Percentiles rank a stretch among this genome's conserved stretches.
phyloP scores from a whole-genome alignment of 768 basidiomycete genomes.

The Mycena latifolia region DNA sequence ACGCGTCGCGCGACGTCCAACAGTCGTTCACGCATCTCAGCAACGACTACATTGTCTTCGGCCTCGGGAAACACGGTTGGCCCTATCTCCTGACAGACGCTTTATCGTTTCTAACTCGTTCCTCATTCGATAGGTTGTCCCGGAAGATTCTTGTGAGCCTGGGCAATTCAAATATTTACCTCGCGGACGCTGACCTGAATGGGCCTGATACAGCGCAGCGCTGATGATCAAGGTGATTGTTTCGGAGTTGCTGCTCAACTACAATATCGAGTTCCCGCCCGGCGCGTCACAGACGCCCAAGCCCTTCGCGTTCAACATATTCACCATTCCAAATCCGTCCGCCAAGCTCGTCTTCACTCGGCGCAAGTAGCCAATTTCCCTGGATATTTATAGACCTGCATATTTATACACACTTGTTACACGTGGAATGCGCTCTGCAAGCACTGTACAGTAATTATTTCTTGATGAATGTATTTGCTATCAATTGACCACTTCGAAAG shows the following conservation, averaged over 20 bases:
- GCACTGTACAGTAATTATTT: too few species aligned
- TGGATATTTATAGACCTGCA: too few species aligned
- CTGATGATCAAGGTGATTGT: conserved; percentile 33
- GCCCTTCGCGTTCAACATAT: conserved; percentile 32
- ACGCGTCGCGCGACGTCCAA: conserved; percentile 8
- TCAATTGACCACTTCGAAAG: too few species aligned
- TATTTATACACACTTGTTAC: not conserved
- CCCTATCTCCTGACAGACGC: too few species aligned
- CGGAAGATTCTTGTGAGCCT: conserved; percentile 27
- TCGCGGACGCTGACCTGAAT: too few species aligned
- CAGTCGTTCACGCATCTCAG: conserved; percentile 31
- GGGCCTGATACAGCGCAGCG: conserved; percentile 15
- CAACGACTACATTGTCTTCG: conserved; percentile 37
- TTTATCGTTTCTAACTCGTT: too few species aligned
- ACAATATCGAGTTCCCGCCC: conserved; percentile 28
- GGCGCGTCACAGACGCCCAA: conserved; percentile 27
- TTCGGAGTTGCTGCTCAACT: conserved; percentile 27
- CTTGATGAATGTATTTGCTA: too few species aligned
- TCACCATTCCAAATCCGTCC: conserved; percentile 27
- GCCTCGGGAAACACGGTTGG: conserved; percentile 31
- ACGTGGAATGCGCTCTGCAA: too few species aligned
- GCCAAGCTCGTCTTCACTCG: conserved; percentile 30
- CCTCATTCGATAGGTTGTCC: too few species aligned
- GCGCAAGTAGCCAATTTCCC: not conserved
- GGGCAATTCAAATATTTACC: not conserved